Conservation (phyloP, 2,329 filamentous ascomycete genomes). For the Ophiostoma sp. region DNA sequence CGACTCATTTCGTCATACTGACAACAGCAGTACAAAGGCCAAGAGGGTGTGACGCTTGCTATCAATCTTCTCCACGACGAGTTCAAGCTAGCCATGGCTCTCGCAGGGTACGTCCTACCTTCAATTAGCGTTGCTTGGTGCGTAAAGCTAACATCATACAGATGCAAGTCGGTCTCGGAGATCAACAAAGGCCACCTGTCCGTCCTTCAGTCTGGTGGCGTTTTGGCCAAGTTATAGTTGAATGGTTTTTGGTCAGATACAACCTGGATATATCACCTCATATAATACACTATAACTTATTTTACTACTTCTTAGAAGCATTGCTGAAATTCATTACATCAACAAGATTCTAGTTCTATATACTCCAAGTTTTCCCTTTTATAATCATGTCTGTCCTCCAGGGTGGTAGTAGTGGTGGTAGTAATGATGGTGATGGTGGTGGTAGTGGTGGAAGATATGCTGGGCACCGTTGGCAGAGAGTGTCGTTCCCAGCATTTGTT, state of each 20-base stretch:
- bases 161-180: conserved; percentile 12
- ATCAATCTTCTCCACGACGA: conserved; percentile 20
- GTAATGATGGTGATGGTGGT: conserved; percentile 4
- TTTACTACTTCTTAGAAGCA: neutral
- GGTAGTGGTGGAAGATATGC: conserved; percentile 1
- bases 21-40: conserved; percentile 15
- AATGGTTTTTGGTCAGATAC: neutral
- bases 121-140: neutral
- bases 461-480: neutral
- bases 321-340: neutral
- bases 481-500: neutral
- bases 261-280: neutral
- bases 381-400: neutral
- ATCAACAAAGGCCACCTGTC: conserved; percentile 6
- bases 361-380: neutral
- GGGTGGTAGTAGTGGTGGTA: conserved; percentile 4
- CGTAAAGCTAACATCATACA: neutral
- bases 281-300: neutral
- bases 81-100: conserved; percentile 17
- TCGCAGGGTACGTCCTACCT: conserved; percentile 8
- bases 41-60: conserved; percentile 19
- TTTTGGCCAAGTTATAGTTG: neutral
- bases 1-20: neutral
- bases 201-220: neutral
- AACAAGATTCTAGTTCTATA: neutral